Evolutionary conservation across 2,329 filamentous ascomycete genomes (phyloP).

Genomic region (Aspergillus sp.): DNA sequence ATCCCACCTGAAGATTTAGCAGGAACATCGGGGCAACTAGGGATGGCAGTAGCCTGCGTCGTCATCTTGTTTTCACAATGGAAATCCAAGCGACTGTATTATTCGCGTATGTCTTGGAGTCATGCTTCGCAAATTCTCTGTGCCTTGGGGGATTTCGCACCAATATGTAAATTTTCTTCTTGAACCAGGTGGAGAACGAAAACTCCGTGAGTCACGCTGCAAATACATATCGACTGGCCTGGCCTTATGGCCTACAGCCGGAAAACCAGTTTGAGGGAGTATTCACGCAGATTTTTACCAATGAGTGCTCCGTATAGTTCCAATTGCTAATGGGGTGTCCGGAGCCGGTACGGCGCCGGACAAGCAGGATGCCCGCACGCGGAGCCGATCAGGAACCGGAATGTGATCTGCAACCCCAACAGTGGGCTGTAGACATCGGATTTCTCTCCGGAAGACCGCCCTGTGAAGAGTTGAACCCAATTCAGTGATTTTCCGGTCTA

Average conservation of each 20-base stretch:
- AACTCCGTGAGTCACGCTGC: background rate
- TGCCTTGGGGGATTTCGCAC: background rate
- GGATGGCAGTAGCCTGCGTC: background rate
- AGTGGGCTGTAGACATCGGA: background rate
- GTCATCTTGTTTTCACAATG: background rate
- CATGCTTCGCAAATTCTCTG: background rate
- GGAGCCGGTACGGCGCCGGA: slow-evolving; percentile 21
- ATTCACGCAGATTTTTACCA: background rate
- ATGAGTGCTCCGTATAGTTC: slow-evolving; percentile 3
- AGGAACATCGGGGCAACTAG: background rate
- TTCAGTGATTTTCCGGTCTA: background rate
- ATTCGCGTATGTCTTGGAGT: background rate
- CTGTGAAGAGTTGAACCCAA: background rate
- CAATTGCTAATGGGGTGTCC: slow-evolving; percentile 1
- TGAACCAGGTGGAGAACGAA: background rate
- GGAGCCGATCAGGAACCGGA: slow-evolving; percentile 20
- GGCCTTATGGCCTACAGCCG: background rate
- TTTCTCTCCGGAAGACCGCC: background rate
- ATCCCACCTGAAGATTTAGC: background rate
- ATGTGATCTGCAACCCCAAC: background rate
- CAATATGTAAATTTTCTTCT: background rate
- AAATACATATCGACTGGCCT: background rate
- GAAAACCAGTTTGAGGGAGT: background rate
- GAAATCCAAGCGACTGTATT: background rate
- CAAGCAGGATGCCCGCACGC: slow-evolving; percentile 13